Evolutionary conservation across 2,329 filamentous ascomycete species (phyloP), one percentile per base, ranked within the genome.

Genomic region (Trichophyton rubrum): DNA sequence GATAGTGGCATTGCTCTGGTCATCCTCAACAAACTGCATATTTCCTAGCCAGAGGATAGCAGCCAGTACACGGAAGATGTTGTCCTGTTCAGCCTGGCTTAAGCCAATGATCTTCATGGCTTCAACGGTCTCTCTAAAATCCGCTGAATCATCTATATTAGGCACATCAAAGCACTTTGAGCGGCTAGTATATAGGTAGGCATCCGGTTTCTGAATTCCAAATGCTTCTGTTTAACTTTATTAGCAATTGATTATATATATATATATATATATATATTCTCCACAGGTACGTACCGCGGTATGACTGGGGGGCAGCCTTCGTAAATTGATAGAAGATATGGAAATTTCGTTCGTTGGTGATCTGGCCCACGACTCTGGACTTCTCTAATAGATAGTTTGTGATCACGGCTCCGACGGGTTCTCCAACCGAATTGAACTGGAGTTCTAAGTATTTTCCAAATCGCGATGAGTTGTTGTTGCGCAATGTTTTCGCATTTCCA

Each of bases 251-350:
- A 24, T 3, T 24, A n/a, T n/a, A n/a, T 1, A 24, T 24, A 3
- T 24, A 24, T 24, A 24, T 24, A 24, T 24, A 24, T 22, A 22
- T 22, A 22, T 43, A 15, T 13, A 38, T n/a, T 4, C 13, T 2
- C 9, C 9, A 15, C 35, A 9, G 57, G 35, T 56, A 58, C 70
- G 62, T 74, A 80, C 79, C 78, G 72, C 90, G 82, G 74, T 97
- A 95, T 62, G 87, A 84, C 66, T 87, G 81, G n/a, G 90, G 88
- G 8, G 92, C 92, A 3, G 89, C 90, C 76, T 97, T 99, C 55
- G 93, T 89, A 74, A 97, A 96, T 74, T 99, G 93, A 76, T 99
- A 99, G 74, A 99, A 99, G 69, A 99, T 97, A 76, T 99, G 93
- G 75, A 99, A 99, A 76, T 96, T 97, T 67, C 93, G 85, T 80